Conservation (phyloP, 306 rosid species). For the Vigna mungo region DNA sequence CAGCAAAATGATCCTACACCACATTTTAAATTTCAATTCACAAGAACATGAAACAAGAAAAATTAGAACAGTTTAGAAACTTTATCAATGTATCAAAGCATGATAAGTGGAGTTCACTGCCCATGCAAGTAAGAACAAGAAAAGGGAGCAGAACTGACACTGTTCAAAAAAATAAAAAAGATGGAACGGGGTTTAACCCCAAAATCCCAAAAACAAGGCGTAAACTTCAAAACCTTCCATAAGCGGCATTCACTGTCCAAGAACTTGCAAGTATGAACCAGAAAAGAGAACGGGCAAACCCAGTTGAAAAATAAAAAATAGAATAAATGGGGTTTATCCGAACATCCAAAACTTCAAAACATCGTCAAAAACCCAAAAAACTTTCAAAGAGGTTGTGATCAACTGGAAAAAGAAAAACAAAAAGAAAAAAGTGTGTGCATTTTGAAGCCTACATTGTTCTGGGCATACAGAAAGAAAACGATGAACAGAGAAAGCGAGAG, state of each 20-base stretch:
- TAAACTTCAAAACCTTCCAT: not conserved
- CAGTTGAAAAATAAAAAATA: not conserved
- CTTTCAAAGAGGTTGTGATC: not conserved
- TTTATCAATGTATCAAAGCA: slow-evolving; percentile 15
- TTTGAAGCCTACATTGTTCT: not conserved
- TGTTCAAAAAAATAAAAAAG: not conserved
- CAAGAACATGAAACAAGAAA: slow-evolving; percentile 27
- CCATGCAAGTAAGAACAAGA: not conserved
- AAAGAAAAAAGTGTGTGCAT: not conserved
- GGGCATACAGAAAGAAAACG: slow-evolving; percentile 6
- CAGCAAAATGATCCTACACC: slow-evolving; percentile 16
- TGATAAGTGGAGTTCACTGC: not conserved
- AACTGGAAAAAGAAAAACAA: not conserved
- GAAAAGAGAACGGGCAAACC: not conserved
- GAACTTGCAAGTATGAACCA: not conserved
- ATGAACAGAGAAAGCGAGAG: slow-evolving; percentile 8
- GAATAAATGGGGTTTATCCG: slow-evolving; percentile 28
- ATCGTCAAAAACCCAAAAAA: not conserved
- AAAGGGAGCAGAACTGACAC: not conserved
- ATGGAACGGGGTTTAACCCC: slow-evolving; percentile 19
- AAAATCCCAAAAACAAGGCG: not conserved
- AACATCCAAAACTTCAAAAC: not conserved
- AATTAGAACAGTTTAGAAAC: not conserved
- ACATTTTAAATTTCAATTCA: slow-evolving; percentile 27
- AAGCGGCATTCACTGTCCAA: not conserved